phyloP scores from a whole-genome alignment of 1,284 basidiomycete genomes.

The Athelia sp. region DNA sequence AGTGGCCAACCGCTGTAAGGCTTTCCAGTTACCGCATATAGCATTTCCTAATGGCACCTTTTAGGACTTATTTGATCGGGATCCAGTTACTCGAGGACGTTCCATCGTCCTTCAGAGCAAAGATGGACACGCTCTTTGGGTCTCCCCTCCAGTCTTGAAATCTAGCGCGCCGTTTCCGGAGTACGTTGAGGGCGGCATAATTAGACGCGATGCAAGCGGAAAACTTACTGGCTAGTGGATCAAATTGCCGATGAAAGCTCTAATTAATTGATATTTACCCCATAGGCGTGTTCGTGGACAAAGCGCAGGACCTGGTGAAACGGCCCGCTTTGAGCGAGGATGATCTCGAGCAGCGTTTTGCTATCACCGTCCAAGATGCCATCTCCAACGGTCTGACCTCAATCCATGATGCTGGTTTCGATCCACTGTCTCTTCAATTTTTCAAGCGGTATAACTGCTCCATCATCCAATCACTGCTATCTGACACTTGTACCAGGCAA shows the following conservation, averaged over 20 bases:
- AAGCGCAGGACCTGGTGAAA: constrained; percentile 62
- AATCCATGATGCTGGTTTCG: constrained; percentile 80
- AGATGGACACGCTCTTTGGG: constrained; percentile 89
- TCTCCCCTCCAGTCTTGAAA: constrained; percentile 60
- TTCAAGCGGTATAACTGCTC: constrained; percentile 57
- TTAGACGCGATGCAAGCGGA: constrained; percentile 65
- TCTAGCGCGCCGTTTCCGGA: constrained; percentile 58
- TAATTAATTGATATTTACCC: constrained; percentile 2
- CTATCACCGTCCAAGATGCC: constrained; percentile 61
- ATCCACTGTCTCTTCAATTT: constrained; percentile 65
- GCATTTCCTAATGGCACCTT: constrained; percentile 3
- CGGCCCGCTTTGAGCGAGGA: constrained; percentile 62
- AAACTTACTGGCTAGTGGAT: constrained; percentile 66
- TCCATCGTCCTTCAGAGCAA: constrained; percentile 77
- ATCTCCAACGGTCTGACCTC: constrained; percentile 70
- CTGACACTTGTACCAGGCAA: background rate
- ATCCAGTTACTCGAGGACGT: constrained; percentile 61
- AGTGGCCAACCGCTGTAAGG: constrained; percentile 75
- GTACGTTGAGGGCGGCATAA: constrained; percentile 74
- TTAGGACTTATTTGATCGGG: constrained; percentile 70
- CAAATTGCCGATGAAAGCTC: constrained; percentile 7
- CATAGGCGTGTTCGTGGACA: constrained; percentile 65
- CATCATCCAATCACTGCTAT: constrained; percentile 3
- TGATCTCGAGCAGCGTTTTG: constrained; percentile 61
- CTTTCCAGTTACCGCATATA: constrained; percentile 4